Evolutionary conservation across 768 basidiomycete species (phyloP), one percentile per base, ranked within the genome.

Genomic region (Candolleomyces efflorescens): DNA sequence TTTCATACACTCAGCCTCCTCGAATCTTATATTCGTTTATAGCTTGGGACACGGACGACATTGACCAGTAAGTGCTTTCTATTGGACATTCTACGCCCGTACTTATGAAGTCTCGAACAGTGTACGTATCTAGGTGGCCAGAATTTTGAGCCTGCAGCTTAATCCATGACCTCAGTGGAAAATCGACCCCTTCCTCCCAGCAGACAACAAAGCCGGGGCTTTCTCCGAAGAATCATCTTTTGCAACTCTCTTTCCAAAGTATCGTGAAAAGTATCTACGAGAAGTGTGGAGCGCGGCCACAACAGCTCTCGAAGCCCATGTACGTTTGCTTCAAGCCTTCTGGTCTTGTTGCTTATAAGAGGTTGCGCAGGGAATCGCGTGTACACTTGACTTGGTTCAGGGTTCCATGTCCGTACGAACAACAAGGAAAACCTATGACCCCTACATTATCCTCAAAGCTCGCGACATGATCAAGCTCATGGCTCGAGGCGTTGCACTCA

Each of bases 21-120:
- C 3, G 24, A 9, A 54, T 15, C 58, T 67, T 39, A 63, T 55
- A 2, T 50, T 56, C 32, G 53, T 65, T 53, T 63, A 55, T 63
- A 98, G 96, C 95, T 67, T 98, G 96, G 96, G 96, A 98, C 68
- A 98, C 95, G 45, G 95, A 98, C 71, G 96, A 97, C 65, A 94
- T 98, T 73, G 92, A 98, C 80, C 95, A 97, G 94, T 96, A 70
- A 86, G 94, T 61, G 27, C 32, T 5, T 32, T 2, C 6, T 5
- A 2, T 11, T 5, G 11, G 7, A 32, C 32, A 32, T 5, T 32
- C 32, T 20, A 46, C 46, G n/a, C 26, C 27, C 12, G 22, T 32
- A 11, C 32, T 36, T 38, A 51, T 52, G 37, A 44, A 12, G 39
- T 18, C 18, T 2, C 50, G 12, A 54, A 17, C 12, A 13, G 22